Base-by-base conservation (phyloP, 2,329 filamentous ascomycete species). In the Orbilia blumenaviensis region DNA sequence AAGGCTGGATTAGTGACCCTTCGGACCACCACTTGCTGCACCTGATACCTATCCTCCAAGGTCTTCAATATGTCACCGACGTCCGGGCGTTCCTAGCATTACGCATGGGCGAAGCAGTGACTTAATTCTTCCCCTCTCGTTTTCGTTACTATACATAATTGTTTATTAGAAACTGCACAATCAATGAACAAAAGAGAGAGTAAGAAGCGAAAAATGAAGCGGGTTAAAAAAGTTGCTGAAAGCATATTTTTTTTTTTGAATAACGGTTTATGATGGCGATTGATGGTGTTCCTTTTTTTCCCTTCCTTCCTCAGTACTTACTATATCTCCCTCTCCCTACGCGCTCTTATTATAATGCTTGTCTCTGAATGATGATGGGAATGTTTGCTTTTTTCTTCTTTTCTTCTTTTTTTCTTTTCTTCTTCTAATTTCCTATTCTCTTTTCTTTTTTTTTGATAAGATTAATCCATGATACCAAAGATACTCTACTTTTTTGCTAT, bases 1-100 rank as follows among this genome's bases (percentile, higher is more conserved):
- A 98, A 85, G 95, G 95, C 81, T 99, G 95, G 95, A 98, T 99
- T 84, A 97, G 91, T 83, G 95, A 99, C 84, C 95, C 95, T 21
- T 98, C 95, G 25, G 95, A 99, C 84, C 95, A 94, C 82, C 94
- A 97, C 82, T 86, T 99, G 79, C 87, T 98, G 83, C 93, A 98
- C 83, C 87, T 99, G 75, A 90, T 99, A 72, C 95, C 95, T 32
- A 86, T 98, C 80, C 86, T 99, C 48, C 95, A 99, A 84, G 95
- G 93, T 16, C 85, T 99, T 81, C 95, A 98, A 85, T 97, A 98
- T 84, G 94, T 95, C 79, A 96, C 94, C 62, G 95, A 99, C 84
- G 94, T 99, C 74, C 88, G 95, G 80, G 94, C 95, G 56, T 86
- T 98, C 78, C 86, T 99, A 81, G 94, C 93, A 68, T 86, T 99